Evolutionary conservation across 2,329 filamentous ascomycete species (phyloP), one percentile per base, ranked within the genome.

Genomic region (Aspergillus sp.): DNA sequence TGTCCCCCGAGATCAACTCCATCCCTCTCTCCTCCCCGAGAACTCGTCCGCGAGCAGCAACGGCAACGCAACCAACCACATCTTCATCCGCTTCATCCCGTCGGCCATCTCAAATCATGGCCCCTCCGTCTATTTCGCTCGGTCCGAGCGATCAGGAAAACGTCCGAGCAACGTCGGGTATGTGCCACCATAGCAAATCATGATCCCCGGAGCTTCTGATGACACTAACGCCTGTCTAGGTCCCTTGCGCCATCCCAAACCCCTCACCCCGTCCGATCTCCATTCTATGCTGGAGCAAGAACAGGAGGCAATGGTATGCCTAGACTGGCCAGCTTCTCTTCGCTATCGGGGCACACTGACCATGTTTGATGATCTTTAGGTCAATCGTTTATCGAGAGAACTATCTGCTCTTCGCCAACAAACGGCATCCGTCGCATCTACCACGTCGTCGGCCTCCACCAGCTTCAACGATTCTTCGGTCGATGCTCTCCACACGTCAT

Each of bases 281-380:
- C 92, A 97, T 75, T 82, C 90, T 60, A 87, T 96, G 78, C 82
- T 97, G 26, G 94, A 98, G 77, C 95, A 96, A 76, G 94, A 98
- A 73, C 93, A 98, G 69, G 94, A 98, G 76, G 91, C 92, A 39
- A 89, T 97, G 69, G 93, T 95, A 82, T 24, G 20, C 7, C 16
- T 42, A 36, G 11, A 3, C 12, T 36, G 11, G 10, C 10, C 16
- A 42, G 4, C 36, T 16, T 42, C 14, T n/a, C 12, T 42, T 6
- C 14, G 36, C 36, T n/a, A n/a, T 42, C 36, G 36, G 36, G 5
- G 16, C 14, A 12, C 12, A 29, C 55, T 32, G 2, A 11, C 31
- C 20, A 56, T 14, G 51, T 42, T 31, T 20, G 54, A 47, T 22
- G 22, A n/a, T 52, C 20, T 16, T 46, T 71, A 94, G 91, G 91